Evolutionary conservation across 2,329 filamentous ascomycete species (phyloP).

Genomic region (Fusarium odoratissimum): DNA sequence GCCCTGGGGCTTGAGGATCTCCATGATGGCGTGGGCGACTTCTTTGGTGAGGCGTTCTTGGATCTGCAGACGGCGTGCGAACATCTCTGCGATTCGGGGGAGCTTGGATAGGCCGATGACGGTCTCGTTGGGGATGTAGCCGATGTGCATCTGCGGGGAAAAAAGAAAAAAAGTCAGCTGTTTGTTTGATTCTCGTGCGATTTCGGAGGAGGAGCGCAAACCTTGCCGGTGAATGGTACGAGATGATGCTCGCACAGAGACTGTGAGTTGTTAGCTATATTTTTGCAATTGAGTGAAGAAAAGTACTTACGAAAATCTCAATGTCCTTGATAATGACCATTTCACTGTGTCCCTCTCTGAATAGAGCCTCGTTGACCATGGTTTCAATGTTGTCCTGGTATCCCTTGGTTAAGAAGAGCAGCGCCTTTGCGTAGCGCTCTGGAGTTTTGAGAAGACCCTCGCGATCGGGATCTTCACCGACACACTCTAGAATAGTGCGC

Average conservation of each 20-base stretch:
- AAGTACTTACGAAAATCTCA: conserved; percentile 70
- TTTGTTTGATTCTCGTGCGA: neutral
- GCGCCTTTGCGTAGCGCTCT: conserved; percentile 90
- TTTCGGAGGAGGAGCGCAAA: conserved; percentile 51
- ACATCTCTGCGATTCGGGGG: conserved; percentile 97
- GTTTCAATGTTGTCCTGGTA: conserved; percentile 95
- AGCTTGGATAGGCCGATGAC: conserved; percentile 97
- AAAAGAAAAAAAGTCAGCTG: neutral
- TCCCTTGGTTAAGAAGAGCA: conserved; percentile 95
- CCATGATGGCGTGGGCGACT: conserved; percentile 92
- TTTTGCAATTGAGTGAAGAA: neutral
- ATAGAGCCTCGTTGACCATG: conserved; percentile 93
- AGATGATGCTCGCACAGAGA: conserved; percentile 97
- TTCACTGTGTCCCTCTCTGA: conserved; percentile 96
- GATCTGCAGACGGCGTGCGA: conserved; percentile 90
- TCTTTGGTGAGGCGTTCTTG: conserved; percentile 97
- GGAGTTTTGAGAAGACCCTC: conserved; percentile 77
- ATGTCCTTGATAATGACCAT: conserved; percentile 99
- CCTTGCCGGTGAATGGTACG: conserved; percentile 95
- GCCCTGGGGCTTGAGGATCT: conserved; percentile 91
- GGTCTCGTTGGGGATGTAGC: conserved; percentile 91
- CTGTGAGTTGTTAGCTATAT: conserved; percentile 49
- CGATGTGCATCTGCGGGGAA: conserved; percentile 87
- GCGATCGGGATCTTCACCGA: conserved; percentile 75
- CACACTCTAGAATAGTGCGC: conserved; percentile 73